Base-by-base conservation (phyloP, 1,139 yeast species). In the Geotrichum citri-aurantii region DNA sequence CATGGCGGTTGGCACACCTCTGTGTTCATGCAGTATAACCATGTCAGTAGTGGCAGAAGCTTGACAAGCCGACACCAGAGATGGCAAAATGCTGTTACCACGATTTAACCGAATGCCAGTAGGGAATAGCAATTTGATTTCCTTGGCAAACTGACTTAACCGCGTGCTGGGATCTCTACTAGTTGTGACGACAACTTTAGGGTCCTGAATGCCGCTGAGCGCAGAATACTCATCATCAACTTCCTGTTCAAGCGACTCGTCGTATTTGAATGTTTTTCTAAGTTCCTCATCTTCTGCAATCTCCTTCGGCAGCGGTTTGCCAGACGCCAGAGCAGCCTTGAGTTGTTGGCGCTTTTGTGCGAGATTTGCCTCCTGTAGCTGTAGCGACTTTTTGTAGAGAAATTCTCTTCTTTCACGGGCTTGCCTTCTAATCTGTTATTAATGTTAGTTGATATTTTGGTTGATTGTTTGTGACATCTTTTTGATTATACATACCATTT, bases 321-420 rank as follows among this genome's bases (percentile, higher is more conserved):
- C 99, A 12, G 89, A 81, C 1, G 97, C 98, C 61, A 93, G 77
- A 0, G 98, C 95, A 12, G 90, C 88, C 65, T 89, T 86, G 55
- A 93, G 78, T 67, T 86, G 87, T 70, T 88, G 95, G 65, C 99
- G 81, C 72, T 92, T 92, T 68, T 89, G 93, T 21, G 88, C 85
- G 52, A 88, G 80, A 42, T 88, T 83, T 19, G 96, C 87, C 65
- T 93, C 98, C 72, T 95, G 97, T 44, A 92, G 80, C 70, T 90
- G 95, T 52, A 89, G 83, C 0, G 97, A 88, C 71, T 92, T 91
- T 59, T 92, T 81, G 76, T 89, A 93, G 50, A 92, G 79, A 68
- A 91, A 93, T 69, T 93, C 98, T 74, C 96, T 83, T 77, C 98
- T 82, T 73, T 92, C 97, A 76, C 98, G 84, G 21, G 97, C 97